Conservation (phyloP, 2,329 filamentous ascomycete genomes). For the Immersiporthe knoxdaviesiana region DNA sequence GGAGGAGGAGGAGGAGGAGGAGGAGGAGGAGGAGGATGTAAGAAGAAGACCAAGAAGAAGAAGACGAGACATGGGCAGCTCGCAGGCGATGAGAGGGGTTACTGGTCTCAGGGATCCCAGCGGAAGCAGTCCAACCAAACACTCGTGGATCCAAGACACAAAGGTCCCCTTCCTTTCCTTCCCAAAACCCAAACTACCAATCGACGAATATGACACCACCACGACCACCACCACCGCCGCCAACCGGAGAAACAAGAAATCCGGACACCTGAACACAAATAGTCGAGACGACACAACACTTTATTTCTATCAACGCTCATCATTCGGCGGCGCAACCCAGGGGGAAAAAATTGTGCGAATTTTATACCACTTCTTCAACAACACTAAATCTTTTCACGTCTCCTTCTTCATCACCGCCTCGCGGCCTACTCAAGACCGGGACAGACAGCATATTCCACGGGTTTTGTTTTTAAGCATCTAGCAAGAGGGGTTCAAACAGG, state of each 20-base stretch:
- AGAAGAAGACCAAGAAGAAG: not conserved
- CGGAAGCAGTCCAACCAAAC: conserved; percentile 9
- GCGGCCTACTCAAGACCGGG: conserved; percentile 3
- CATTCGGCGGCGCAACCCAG: conserved; percentile 26
- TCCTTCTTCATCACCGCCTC: conserved; percentile 17
- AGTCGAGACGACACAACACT: conserved; percentile 14
- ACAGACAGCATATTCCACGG: conserved; percentile 13
- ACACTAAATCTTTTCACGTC: conserved; percentile 22
- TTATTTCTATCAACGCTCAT: conserved; percentile 10
- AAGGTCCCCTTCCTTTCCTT: not conserved
- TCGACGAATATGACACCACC: not conserved
- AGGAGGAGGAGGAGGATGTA: not conserved
- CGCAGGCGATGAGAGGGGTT: conserved; percentile 13
- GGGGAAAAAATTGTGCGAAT: conserved; percentile 17
- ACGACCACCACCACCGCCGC: not conserved
- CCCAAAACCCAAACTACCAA: not conserved
- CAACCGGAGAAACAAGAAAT: not conserved
- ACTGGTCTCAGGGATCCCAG: conserved; percentile 1
- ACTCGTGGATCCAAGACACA: conserved; percentile 11
- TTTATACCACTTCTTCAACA: conserved; percentile 26
- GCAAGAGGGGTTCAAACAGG: conserved; percentile 17
- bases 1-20: not conserved
- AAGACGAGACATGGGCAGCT: conserved; percentile 6
- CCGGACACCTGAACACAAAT: conserved; percentile 4
- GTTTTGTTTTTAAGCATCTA: conserved; percentile 25